Percentiles rank a stretch among this genome's conserved stretches.
These are phyloP conservation scores for Pilasporangium apinafurcum DNA, from an alignment of 352 stramenopile genomes.

Conservation along the genomic window DNA sequence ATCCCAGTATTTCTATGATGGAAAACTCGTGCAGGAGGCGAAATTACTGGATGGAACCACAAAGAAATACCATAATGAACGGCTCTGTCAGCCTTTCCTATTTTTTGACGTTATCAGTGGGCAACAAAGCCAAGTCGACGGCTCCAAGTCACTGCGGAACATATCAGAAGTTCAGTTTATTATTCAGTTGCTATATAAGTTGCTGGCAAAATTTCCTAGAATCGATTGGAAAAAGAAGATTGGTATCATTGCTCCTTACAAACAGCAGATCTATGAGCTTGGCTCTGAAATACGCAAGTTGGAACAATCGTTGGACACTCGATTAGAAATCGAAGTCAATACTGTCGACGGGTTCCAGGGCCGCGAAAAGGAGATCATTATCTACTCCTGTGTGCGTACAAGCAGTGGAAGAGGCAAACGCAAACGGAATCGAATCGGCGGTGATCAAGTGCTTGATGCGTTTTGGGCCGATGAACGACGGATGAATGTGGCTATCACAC, in stretches of 20 bases:
- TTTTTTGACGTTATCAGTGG: constrained; percentile 62
- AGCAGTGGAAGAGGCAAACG: constrained; percentile 62
- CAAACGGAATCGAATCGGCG: constrained; percentile 11
- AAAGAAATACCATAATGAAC: constrained; percentile 49
- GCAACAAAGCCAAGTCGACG: constrained; percentile 59
- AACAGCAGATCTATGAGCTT: constrained; percentile 94
- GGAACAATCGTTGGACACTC: constrained; percentile 34
- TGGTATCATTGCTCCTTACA: constrained; percentile 98
- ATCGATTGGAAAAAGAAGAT: constrained; percentile 89
- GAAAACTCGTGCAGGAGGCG: constrained; percentile 80
- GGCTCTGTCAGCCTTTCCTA: constrained; percentile 44
- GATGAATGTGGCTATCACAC: constrained; percentile 99
- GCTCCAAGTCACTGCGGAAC: constrained; percentile 73
- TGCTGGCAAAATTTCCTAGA: constrained; percentile 70
- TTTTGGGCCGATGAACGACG: constrained; percentile 97
- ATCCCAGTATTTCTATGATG: constrained; percentile 92
- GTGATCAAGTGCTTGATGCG: constrained; percentile 23
- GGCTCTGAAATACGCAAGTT: constrained; percentile 62
- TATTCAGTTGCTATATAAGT: constrained; percentile 87
- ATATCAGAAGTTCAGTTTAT: constrained; percentile 75
- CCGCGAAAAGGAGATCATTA: constrained; percentile 97
- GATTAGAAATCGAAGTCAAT: constrained; percentile 80
- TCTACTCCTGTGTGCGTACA: constrained; percentile 96
- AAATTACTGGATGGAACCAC: constrained; percentile 76
- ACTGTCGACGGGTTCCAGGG: constrained; percentile 98